phyloP scores from a whole-genome alignment of 768 basidiomycete genomes.

The Boletus eberwhitei region DNA sequence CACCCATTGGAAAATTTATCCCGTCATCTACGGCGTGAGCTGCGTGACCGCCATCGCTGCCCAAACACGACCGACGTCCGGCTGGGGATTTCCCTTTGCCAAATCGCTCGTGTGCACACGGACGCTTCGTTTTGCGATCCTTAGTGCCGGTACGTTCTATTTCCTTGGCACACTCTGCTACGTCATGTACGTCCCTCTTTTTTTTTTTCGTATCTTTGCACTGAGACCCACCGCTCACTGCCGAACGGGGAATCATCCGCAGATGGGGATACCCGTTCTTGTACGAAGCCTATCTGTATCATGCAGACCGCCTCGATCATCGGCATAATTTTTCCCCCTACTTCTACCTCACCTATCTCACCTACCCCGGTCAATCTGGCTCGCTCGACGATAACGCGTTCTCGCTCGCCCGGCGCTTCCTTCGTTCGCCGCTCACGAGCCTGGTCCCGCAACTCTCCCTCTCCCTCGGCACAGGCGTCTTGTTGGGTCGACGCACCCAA shows the following conservation, averaged over 20 bases:
- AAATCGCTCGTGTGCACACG: slow-evolving; percentile 44
- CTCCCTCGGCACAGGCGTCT: slow-evolving; percentile 67
- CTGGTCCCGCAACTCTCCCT: slow-evolving; percentile 83
- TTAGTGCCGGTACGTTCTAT: slow-evolving; percentile 69
- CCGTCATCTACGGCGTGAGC: slow-evolving; percentile 83
- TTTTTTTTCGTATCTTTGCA: not conserved
- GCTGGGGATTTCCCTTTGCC: slow-evolving; percentile 28
- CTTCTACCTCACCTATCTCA: slow-evolving; percentile 92
- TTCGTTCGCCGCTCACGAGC: slow-evolving; percentile 73
- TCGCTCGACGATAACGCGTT: slow-evolving; percentile 15
- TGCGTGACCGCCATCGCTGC: slow-evolving; percentile 44
- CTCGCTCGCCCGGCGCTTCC: slow-evolving; percentile 39
- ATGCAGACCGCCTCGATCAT: slow-evolving; percentile 86
- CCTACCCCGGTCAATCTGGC: slow-evolving; percentile 49
- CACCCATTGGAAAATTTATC: slow-evolving; percentile 99
- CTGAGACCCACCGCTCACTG: not conserved
- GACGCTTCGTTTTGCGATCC: slow-evolving; percentile 59
- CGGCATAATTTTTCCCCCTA: slow-evolving; percentile 98
- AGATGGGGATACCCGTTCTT: slow-evolving; percentile 97
- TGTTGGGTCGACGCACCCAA: slow-evolving; percentile 53
- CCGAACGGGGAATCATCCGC: not conserved
- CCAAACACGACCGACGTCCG: slow-evolving; percentile 16
- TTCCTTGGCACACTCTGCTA: slow-evolving; percentile 65
- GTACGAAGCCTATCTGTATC: slow-evolving; percentile 90
- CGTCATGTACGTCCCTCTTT: slow-evolving; percentile 56